Percentiles rank a stretch among this genome's conserved stretches.
phyloP scores from a whole-genome alignment of 306 rosid genomes.

The Luffa aegyptiaca region DNA sequence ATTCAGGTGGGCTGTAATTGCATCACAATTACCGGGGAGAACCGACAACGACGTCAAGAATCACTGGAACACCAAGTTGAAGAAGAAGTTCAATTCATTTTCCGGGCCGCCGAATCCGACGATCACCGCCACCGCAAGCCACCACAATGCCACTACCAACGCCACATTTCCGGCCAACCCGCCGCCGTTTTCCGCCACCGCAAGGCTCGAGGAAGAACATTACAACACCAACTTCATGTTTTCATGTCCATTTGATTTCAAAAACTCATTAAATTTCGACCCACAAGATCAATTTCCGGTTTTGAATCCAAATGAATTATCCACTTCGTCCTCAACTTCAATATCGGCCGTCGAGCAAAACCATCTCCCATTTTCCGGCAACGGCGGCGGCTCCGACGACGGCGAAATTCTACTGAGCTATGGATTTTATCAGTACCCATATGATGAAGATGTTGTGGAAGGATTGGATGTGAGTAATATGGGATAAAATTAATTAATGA shows the following conservation, averaged over 20 bases:
- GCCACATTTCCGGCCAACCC: background rate
- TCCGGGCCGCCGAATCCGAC: background rate
- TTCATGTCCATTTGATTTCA: constrained; percentile 6
- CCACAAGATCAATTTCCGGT: background rate
- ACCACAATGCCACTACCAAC: background rate
- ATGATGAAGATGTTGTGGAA: background rate
- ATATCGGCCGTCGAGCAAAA: constrained; percentile 9
- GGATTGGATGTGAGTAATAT: background rate
- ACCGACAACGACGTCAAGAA: constrained; percentile 45
- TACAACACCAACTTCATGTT: background rate
- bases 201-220: background rate
- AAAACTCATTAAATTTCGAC: background rate
- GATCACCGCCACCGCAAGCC: background rate
- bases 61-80: constrained; percentile 40
- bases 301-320: background rate
- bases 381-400: background rate
- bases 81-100: constrained; percentile 21
- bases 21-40: constrained; percentile 40
- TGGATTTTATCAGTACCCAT: constrained; percentile 15
- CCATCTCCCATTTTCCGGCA: constrained; percentile 8
- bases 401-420: constrained; percentile 10
- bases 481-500: background rate
- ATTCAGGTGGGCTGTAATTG: constrained; percentile 37
- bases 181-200: background rate
- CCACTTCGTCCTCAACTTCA: constrained; percentile 12